Percentiles rank a stretch among this genome's conserved stretches.
These are phyloP conservation scores for Leccinum pachyderme DNA, from an alignment of 1,284 basidiomycete species.

Conservation along the genomic window DNA sequence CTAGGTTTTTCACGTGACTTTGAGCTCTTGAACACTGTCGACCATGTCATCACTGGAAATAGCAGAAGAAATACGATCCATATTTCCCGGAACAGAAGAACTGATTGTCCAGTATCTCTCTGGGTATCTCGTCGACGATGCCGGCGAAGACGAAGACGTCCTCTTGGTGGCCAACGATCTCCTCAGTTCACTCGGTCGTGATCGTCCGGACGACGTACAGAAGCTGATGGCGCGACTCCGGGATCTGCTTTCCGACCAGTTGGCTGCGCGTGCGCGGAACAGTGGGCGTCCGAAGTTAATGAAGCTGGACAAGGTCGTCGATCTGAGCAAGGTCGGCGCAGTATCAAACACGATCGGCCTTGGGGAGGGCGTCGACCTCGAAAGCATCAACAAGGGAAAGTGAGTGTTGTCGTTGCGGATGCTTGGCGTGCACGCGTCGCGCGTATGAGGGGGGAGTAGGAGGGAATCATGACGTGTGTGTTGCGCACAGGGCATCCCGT, in stretches of 20 bases:
- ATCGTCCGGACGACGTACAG: constrained; percentile 52
- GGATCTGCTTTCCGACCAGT: constrained; percentile 63
- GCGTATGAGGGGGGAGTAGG: background rate
- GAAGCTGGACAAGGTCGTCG: constrained; percentile 91
- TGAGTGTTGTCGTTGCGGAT: constrained; percentile 41
- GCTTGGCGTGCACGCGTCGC: constrained; percentile 5
- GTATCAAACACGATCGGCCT: constrained; percentile 86
- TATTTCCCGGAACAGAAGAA: constrained; percentile 88
- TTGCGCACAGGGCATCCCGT: constrained; percentile 50
- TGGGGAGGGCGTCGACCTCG: constrained; percentile 86
- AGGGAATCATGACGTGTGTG: constrained; percentile 6
- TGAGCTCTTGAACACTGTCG: background rate
- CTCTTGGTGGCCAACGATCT: constrained; percentile 77
- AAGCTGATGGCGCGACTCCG: constrained; percentile 69
- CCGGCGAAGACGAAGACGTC: constrained; percentile 88
- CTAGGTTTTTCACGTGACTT: background rate
- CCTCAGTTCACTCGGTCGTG: constrained; percentile 68
- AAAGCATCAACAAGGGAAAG: constrained; percentile 94
- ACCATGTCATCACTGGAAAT: constrained; percentile 28
- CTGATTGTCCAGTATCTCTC: constrained; percentile 91
- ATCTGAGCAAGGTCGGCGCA: constrained; percentile 84
- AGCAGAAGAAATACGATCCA: constrained; percentile 69
- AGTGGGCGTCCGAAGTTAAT: constrained; percentile 60
- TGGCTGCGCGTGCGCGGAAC: constrained; percentile 56
- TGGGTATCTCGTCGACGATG: constrained; percentile 91